Base-by-base conservation (phyloP, 768 basidiomycete genomes). In the Suillus subalutaceus region DNA sequence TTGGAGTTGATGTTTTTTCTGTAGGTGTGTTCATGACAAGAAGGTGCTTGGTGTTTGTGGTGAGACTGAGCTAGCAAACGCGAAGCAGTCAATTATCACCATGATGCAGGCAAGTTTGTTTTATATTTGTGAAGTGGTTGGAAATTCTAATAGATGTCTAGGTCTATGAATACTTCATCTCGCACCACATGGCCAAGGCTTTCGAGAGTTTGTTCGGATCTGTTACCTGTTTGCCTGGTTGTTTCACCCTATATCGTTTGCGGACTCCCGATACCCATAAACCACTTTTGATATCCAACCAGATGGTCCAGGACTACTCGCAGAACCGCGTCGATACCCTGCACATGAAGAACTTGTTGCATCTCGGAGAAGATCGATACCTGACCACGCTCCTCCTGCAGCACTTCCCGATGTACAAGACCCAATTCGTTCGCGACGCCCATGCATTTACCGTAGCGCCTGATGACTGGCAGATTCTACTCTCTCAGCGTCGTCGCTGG, bases 161-260 rank as follows among this genome's bases (percentile, higher is more conserved):
- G 90, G 97, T 98, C 40, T 99, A 98, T 82, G 97, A 98, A 75
- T 98, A 99, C 85, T 99, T 94, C 82, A 95, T 99, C 72, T 98
- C 96, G 0, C 97, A 99, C 80, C 95, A 99, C 79, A 90, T 99
- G 85, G 94, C 97, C 60, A 99, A 99, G 78, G 94, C 97, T 2
- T 99, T 99, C 79, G 97, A 99, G 79, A 90, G 87, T 71, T 84
- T 99, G 12, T 99, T 99, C 74, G 96, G 96, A 59, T 97, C 96
- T 16, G 97, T 99, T 68, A 99, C 96, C 50, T 99, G 97, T 87
- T 84, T 99, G 67, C 97, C 97, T 26, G 97, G 97, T 82, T 99
- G 97, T 86, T 99, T 99, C 84, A 96, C 96, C 0, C 89, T 99
- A 68, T 99, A 96, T 82, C 93, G 96, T 59, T 84, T 99, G 32